Conservation (phyloP, 2,329 filamentous ascomycete genomes). For the Cryphonectria naterciae region DNA sequence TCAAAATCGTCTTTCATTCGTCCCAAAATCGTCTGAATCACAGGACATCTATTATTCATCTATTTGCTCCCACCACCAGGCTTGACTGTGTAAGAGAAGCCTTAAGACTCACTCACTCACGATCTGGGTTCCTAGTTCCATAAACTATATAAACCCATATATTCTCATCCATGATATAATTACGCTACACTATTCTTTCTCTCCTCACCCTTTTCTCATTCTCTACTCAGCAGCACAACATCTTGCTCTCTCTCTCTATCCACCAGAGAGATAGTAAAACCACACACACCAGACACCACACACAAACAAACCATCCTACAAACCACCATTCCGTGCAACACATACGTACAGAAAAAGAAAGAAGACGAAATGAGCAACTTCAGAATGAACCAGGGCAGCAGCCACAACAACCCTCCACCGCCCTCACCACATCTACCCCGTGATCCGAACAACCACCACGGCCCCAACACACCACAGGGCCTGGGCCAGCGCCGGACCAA, state of each 20-base stretch:
- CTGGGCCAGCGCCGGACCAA: conserved; percentile 45
- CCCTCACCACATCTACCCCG: conserved; percentile 23
- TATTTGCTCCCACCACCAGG: conserved; percentile 19
- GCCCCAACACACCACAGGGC: conserved; percentile 28
- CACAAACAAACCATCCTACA: not conserved
- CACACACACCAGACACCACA: not conserved
- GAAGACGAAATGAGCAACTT: conserved; percentile 22
- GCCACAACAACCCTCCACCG: conserved; percentile 22
- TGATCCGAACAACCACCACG: conserved; percentile 19
- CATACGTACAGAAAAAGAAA: conserved; percentile 8
- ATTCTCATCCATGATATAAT: not conserved
- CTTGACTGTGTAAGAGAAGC: conserved; percentile 21
- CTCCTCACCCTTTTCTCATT: not conserved
- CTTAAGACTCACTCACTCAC: not conserved
- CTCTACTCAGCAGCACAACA: not conserved
- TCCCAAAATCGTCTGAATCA: conserved; percentile 4
- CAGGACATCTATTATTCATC: conserved; percentile 13
- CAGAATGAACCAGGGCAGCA: conserved; percentile 24
- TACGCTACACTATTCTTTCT: not conserved
- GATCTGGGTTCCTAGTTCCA: conserved; percentile 8
- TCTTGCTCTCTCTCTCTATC: not conserved
- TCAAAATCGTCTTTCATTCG: not conserved
- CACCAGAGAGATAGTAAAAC: not conserved
- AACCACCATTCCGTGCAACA: not conserved
- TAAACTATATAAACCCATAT: conserved; percentile 15